phyloP scores from a whole-genome alignment of 306 rosid genomes.

The Datisca glomerata region DNA sequence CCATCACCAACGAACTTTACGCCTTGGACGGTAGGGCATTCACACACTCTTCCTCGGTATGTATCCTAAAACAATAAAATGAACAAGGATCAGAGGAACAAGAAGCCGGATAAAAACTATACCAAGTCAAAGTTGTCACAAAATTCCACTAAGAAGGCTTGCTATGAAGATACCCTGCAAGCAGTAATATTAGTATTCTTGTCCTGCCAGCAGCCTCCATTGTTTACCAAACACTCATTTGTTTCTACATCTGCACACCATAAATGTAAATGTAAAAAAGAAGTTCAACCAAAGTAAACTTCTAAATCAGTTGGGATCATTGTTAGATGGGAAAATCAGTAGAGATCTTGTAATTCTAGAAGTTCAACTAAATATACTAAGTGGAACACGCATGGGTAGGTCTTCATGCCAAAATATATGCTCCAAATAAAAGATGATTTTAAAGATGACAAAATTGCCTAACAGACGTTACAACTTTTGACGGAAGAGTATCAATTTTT shows the following conservation, averaged over 20 bases:
- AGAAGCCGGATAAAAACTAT: too few species aligned
- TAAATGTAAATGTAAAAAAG: conserved; percentile 4
- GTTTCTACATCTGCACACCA: conserved; percentile 61
- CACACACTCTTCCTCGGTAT: conserved; percentile 92
- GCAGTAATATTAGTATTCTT: conserved; percentile 61
- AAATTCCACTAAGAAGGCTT: conserved; percentile 7
- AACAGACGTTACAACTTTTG: too few species aligned
- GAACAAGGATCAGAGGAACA: not conserved
- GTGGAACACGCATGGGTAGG: too few species aligned
- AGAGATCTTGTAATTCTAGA: too few species aligned
- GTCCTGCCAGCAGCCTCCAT: conserved; percentile 94
- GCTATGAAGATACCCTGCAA: conserved; percentile 63
- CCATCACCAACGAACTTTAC: conserved; percentile 82
- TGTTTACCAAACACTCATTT: conserved; percentile 81
- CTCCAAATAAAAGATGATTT: conserved; percentile 1
- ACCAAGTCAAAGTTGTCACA: not conserved
- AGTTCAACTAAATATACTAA: too few species aligned
- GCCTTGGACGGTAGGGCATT: conserved; percentile 78
- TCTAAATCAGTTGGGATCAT: not conserved
- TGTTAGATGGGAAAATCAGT: too few species aligned
- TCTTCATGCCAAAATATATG: too few species aligned
- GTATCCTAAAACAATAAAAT: conserved; percentile 47
- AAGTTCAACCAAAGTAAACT: not conserved
- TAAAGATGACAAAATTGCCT: conserved; percentile 2
- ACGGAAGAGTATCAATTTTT: too few species aligned